Evolutionary conservation across 805 yeast genomes (phyloP).

Genomic region (Torulaspora microellipsoides): DNA sequence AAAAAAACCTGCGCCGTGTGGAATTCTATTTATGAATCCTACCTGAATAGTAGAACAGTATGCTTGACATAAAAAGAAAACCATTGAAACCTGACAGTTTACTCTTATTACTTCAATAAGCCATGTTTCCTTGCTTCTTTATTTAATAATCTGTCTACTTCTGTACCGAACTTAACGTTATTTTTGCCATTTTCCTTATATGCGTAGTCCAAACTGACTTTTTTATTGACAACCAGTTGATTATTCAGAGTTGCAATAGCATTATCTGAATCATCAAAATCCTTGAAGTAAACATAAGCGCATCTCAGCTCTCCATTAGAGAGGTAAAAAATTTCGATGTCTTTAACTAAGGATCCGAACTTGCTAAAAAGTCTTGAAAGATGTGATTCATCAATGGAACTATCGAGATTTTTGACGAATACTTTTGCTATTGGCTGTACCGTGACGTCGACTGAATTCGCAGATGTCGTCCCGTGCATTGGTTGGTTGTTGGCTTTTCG

Average conservation of each 20-base stretch:
- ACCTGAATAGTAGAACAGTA: conserved; percentile 15
- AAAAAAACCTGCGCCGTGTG: conserved; percentile 24
- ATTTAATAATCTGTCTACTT: conserved; percentile 68
- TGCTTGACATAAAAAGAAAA: conserved; percentile 12
- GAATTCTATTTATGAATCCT: conserved; percentile 22
- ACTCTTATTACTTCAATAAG: conserved; percentile 8
- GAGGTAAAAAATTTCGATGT: conserved; percentile 43
- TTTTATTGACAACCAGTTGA: conserved; percentile 61
- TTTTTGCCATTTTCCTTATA: conserved; percentile 51
- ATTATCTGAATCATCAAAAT: conserved; percentile 62
- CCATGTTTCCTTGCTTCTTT: conserved; percentile 50
- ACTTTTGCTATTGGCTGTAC: conserved; percentile 59
- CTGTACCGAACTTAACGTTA: conserved; percentile 67
- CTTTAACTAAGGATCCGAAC: conserved; percentile 58
- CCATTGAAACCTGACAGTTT: no score
- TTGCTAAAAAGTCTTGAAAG: conserved; percentile 48
- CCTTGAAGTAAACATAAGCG: conserved; percentile 62
- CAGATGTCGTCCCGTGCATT: conserved; percentile 9
- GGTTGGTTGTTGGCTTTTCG: conserved; percentile 42
- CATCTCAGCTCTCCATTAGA: conserved; percentile 48
- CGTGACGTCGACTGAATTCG: conserved; percentile 9
- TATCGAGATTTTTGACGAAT: conserved; percentile 65
- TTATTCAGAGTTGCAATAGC: conserved; percentile 70
- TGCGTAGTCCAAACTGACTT: conserved; percentile 63
- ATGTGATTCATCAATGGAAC: conserved; percentile 56